Evolutionary conservation across 164 flowering plant species (phyloP).

Genomic region (Amborella trichopoda): DNA sequence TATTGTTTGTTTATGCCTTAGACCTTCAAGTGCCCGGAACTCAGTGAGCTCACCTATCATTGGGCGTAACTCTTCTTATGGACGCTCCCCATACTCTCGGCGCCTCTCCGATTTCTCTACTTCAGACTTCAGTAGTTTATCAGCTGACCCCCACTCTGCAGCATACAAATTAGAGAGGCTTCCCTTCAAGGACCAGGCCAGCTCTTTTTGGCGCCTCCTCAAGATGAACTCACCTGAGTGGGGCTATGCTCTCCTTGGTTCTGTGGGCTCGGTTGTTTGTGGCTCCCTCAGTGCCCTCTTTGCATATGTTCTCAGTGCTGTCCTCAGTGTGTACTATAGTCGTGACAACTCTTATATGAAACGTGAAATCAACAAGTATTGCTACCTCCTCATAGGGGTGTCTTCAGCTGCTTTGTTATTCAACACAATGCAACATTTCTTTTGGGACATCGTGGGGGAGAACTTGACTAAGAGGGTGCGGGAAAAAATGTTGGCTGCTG

Average conservation of each 20-base stretch:
- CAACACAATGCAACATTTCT: constrained; percentile 84
- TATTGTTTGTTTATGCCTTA: too few species aligned
- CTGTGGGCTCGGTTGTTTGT: constrained; percentile 84
- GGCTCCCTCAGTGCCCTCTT: constrained; percentile 87
- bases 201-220: constrained; percentile 88
- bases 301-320: constrained; percentile 91
- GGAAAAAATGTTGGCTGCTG: constrained; percentile 83
- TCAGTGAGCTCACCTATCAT: constrained; percentile 97
- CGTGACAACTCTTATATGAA: constrained; percentile 67
- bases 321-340: constrained; percentile 83
- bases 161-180: constrained; percentile 69
- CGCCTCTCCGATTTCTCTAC: constrained; percentile 95
- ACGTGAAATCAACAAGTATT: constrained; percentile 67
- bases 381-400: constrained; percentile 79
- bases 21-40: constrained; percentile 97
- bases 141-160: constrained; percentile 56
- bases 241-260: constrained; percentile 73
- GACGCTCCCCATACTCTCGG: constrained; percentile 93
- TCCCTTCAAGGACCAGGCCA: constrained; percentile 89
- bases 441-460: constrained; percentile 97
- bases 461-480: constrained; percentile 85
- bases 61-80: constrained; percentile 84
- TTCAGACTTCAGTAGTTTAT: constrained; percentile 71
- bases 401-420: constrained; percentile 86
- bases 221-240: constrained; percentile 98